These are phyloP conservation scores for Cylindrodendrum hubeiense DNA, from an alignment of 2,329 filamentous ascomycete species.

Conservation along the genomic window DNA sequence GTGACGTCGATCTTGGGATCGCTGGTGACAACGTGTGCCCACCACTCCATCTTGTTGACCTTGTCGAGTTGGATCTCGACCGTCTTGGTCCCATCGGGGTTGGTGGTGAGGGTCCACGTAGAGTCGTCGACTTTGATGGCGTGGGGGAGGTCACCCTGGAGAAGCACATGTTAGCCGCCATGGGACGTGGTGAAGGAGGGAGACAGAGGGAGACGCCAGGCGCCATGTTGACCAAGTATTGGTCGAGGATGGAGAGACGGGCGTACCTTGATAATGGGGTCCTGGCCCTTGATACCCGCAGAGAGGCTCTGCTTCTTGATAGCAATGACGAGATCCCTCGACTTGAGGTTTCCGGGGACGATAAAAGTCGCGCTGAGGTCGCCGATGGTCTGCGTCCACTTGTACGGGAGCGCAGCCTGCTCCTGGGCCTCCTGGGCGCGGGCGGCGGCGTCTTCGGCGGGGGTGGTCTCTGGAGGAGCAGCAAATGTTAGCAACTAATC, in stretches of 20 bases:
- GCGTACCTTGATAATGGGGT: conserved; percentile 82
- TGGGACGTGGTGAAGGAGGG: background rate
- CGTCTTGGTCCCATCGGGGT: conserved; percentile 74
- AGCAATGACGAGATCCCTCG: conserved; percentile 83
- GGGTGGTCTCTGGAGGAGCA: conserved; percentile 59
- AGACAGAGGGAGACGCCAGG: background rate
- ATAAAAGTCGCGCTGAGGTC: conserved; percentile 85
- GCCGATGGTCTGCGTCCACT: conserved; percentile 93
- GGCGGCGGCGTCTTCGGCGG: conserved; percentile 69
- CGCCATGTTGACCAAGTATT: background rate
- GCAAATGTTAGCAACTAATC: conserved; percentile 16
- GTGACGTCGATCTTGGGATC: conserved; percentile 94
- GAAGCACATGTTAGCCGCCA: conserved; percentile 14
- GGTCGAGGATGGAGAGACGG: background rate
- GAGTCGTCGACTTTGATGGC: conserved; percentile 86
- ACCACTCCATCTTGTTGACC: conserved; percentile 98
- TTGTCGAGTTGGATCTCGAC: conserved; percentile 94
- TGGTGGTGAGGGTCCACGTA: conserved; percentile 89
- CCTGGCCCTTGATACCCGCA: conserved; percentile 89
- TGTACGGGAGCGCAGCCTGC: conserved; percentile 93
- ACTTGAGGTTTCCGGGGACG: conserved; percentile 87
- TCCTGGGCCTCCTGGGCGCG: conserved; percentile 84
- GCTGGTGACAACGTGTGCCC: conserved; percentile 88
- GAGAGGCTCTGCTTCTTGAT: conserved; percentile 83
- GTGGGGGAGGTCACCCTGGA: conserved; percentile 86